phyloP scores from a whole-genome alignment of 805 yeast genomes.

The Candida pseudoglaebosa region DNA sequence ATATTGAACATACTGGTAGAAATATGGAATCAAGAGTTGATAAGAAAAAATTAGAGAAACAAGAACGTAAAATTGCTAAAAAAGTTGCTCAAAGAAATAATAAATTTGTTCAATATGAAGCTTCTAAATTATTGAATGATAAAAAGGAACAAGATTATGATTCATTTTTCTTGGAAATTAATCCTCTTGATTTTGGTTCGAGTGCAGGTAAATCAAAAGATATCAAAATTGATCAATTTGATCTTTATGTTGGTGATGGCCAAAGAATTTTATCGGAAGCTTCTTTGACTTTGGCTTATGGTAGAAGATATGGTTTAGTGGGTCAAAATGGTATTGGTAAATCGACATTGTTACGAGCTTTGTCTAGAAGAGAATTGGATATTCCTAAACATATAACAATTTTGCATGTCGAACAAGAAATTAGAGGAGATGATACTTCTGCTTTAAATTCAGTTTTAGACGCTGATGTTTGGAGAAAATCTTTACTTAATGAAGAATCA shows the following conservation, averaged over 20 bases:
- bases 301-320: conserved; percentile 93
- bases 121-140: conserved; percentile 79
- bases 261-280: conserved; percentile 89
- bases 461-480: conserved; percentile 99
- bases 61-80: conserved; percentile 95
- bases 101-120: conserved; percentile 83
- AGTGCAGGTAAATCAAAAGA: conserved; percentile 96
- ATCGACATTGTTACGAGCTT: conserved; percentile 85
- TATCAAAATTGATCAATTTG: conserved; percentile 88
- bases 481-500: conserved; percentile 69
- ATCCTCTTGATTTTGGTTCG: conserved; percentile 83
- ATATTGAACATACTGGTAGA: conserved; percentile 88
- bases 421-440: conserved; percentile 84
- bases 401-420: conserved; percentile 96
- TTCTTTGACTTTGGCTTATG: conserved; percentile 79
- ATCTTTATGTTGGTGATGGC: conserved; percentile 93
- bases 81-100: conserved; percentile 90
- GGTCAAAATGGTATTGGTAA: conserved; percentile 99
- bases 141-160: conserved; percentile 76
- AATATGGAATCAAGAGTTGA: conserved; percentile 92
- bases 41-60: conserved; percentile 93
- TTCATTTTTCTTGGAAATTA: conserved; percentile 89
- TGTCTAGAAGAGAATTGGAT: conserved; percentile 88
- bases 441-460: conserved; percentile 96
- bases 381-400: conserved; percentile 95